Conservation (phyloP, 768 basidiomycete genomes). For the Rickenella mellea region DNA sequence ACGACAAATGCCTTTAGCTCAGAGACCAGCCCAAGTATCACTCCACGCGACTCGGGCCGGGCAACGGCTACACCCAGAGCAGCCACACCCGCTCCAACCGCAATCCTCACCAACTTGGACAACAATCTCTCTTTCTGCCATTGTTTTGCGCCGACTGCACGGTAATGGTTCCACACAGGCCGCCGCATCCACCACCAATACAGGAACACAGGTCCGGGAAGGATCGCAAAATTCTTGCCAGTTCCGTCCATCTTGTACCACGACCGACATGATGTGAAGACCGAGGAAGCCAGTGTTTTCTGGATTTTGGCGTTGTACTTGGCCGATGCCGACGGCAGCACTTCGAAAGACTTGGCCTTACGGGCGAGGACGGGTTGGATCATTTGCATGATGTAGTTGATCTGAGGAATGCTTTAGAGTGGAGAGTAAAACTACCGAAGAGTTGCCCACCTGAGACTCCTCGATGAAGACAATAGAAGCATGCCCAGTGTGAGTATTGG, state of each 20-base stretch:
- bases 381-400: slow-evolving; percentile 37
- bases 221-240: slow-evolving; percentile 36
- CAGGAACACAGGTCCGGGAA: slow-evolving; percentile 41
- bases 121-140: slow-evolving; percentile 26
- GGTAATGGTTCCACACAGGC: slow-evolving; percentile 35
- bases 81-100: too few relatives aligned
- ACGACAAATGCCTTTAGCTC: too few relatives aligned
- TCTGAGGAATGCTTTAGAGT: slow-evolving; percentile 22
- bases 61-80: too few relatives aligned
- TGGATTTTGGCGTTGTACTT: slow-evolving; percentile 46
- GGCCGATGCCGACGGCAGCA: slow-evolving; percentile 35
- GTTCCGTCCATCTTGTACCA: slow-evolving; percentile 37
- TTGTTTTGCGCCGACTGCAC: slow-evolving; percentile 28
- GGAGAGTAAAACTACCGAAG: slow-evolving; percentile 4
- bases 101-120: too few relatives aligned
- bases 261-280: slow-evolving; percentile 45
- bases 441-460: slow-evolving; percentile 47
- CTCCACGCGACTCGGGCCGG: too few relatives aligned
- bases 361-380: slow-evolving; percentile 43
- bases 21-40: too few relatives aligned
- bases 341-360: slow-evolving; percentile 38
- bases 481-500: slow-evolving; percentile 50
- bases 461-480: slow-evolving; percentile 47
- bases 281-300: slow-evolving; percentile 32
- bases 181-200: slow-evolving; percentile 43